Percentiles rank a stretch among this genome's conserved stretches.
Conservation (phyloP, 306 rosid species). For the Glycine latifolia region DNA sequence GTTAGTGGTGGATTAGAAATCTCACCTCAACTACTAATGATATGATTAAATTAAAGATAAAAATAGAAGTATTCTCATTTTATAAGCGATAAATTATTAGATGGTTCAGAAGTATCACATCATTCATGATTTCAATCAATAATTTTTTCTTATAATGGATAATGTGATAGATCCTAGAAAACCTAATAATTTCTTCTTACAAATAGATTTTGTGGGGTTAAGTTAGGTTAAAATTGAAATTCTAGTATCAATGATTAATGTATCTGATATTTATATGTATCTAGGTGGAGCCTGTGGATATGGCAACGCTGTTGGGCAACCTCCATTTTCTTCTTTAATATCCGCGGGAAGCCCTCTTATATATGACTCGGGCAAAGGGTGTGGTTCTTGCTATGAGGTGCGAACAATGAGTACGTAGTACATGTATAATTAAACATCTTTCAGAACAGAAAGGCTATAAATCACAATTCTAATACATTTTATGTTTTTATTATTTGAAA, state of each 20-base stretch:
- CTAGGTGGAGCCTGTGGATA: conserved; percentile 93
- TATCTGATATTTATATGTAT: neutral
- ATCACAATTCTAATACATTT: neutral
- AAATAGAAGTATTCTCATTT: too few relatives aligned
- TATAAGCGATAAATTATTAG: too few relatives aligned
- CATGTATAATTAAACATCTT: neutral
- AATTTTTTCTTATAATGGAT: too few relatives aligned
- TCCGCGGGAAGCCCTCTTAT: conserved; percentile 76
- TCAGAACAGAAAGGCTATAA: neutral
- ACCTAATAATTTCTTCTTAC: too few relatives aligned
- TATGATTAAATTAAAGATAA: too few relatives aligned
- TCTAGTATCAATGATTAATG: neutral
- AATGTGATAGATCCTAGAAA: too few relatives aligned
- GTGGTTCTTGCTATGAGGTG: conserved; percentile 90
- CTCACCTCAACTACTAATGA: too few relatives aligned
- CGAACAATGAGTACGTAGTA: neutral
- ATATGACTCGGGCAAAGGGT: conserved; percentile 70
- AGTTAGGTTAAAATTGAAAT: too few relatives aligned
- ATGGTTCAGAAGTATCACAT: too few relatives aligned
- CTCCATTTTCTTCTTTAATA: conserved; percentile 67
- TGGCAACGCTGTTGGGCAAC: conserved; percentile 57
- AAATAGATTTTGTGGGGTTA: too few relatives aligned
- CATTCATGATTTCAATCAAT: too few relatives aligned
- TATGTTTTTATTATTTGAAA: neutral
- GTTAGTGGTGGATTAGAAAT: neutral